These are phyloP conservation scores for Kluyveromyces marxianus DNA, from an alignment of 1,139 yeast genomes.

Conservation along the genomic window DNA sequence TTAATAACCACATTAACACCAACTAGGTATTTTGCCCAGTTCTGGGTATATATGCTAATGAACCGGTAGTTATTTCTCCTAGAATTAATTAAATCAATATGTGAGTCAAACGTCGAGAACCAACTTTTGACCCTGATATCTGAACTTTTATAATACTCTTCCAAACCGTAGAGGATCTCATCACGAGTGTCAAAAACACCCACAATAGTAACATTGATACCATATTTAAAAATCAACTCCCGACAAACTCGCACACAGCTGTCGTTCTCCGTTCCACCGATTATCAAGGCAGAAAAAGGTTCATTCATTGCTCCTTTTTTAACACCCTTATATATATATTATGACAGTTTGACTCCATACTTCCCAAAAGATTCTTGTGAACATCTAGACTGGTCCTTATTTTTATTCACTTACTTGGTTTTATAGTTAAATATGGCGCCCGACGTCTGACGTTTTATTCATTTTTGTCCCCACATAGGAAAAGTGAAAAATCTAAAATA, in stretches of 20 bases:
- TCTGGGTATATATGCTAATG: not conserved
- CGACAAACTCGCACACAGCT: slow-evolving; percentile 1
- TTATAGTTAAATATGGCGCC: too few species aligned
- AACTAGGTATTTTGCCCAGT: not conserved
- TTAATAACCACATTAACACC: not conserved
- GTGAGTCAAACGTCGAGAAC: not conserved
- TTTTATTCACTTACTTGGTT: too few species aligned
- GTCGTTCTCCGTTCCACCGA: slow-evolving; percentile 3
- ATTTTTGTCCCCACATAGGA: too few species aligned
- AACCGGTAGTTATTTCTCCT: not conserved
- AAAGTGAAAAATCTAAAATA: too few species aligned
- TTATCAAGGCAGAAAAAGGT: not conserved
- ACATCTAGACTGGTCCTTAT: too few species aligned
- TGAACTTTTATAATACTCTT: not conserved
- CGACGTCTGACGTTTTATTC: too few species aligned
- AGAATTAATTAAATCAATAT: slow-evolving; percentile 1
- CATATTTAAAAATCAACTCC: slow-evolving; percentile 3
- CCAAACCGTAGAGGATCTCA: slow-evolving; percentile 2
- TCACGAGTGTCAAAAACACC: not conserved
- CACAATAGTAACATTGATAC: not conserved
- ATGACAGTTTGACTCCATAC: too few species aligned
- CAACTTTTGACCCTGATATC: not conserved
- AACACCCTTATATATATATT: too few species aligned
- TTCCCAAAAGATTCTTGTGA: too few species aligned
- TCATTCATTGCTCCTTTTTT: not conserved